Evolutionary conservation across 768 basidiomycete species (phyloP).

Genomic region (Phanerochaete carnosa): DNA sequence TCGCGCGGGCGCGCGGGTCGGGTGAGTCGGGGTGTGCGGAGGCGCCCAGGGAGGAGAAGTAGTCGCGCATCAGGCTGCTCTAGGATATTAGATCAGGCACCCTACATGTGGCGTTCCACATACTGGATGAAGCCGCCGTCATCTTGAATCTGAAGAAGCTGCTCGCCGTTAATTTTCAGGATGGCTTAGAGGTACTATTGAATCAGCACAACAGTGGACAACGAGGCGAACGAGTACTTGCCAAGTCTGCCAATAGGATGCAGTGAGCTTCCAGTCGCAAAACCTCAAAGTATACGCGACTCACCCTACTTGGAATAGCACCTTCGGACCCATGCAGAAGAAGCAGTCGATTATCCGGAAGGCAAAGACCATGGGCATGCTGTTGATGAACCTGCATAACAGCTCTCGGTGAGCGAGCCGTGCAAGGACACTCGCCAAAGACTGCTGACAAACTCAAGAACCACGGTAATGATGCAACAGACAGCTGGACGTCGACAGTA

Average conservation of each 20-base stretch:
- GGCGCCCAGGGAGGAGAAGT: slow-evolving; percentile 90
- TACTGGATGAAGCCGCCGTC: slow-evolving; percentile 96
- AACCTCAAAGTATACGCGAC: slow-evolving; percentile 20
- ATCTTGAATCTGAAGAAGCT: slow-evolving; percentile 88
- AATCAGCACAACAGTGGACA: neutral
- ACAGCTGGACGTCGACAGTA: slow-evolving; percentile 90
- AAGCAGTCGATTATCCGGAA: slow-evolving; percentile 98
- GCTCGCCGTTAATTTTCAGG: slow-evolving; percentile 95
- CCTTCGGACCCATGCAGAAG: slow-evolving; percentile 98
- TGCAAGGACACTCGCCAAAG: neutral
- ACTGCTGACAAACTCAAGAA: slow-evolving; percentile 87
- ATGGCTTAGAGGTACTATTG: slow-evolving; percentile 56
- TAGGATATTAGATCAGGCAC: neutral
- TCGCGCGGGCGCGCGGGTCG: slow-evolving; percentile 87
- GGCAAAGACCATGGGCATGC: slow-evolving; percentile 96
- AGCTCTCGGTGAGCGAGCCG: too few relatives aligned
- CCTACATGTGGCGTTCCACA: slow-evolving; percentile 17
- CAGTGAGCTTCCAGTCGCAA: neutral
- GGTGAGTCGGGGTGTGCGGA: slow-evolving; percentile 89
- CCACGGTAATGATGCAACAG: slow-evolving; percentile 96
- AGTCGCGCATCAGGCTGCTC: slow-evolving; percentile 88
- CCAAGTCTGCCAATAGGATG: slow-evolving; percentile 42
- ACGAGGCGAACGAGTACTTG: slow-evolving; percentile 34
- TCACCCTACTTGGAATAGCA: slow-evolving; percentile 97
- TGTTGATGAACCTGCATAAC: slow-evolving; percentile 71